Conservation (phyloP, 2,329 filamentous ascomycete species). For the Plectosphaerella sp. region DNA sequence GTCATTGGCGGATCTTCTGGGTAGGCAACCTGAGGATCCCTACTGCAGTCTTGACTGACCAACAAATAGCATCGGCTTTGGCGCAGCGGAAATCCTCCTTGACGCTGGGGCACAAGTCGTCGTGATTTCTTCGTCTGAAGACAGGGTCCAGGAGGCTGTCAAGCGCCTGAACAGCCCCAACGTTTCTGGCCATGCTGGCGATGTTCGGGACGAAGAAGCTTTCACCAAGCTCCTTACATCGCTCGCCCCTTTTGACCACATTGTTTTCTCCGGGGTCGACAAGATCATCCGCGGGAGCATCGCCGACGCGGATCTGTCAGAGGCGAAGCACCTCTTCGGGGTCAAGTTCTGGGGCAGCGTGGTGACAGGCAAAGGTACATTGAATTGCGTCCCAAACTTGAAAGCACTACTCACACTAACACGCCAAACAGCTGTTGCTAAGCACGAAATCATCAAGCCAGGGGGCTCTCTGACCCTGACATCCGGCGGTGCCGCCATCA, state of each 20-base stretch:
- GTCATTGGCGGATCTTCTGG: slow-evolving; percentile 31
- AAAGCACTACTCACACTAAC: too few relatives aligned
- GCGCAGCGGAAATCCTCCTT: slow-evolving; percentile 27
- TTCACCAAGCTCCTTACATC: slow-evolving; percentile 23
- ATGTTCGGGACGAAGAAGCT: slow-evolving; percentile 26
- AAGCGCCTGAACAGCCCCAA: slow-evolving; percentile 17
- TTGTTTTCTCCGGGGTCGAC: slow-evolving; percentile 32
- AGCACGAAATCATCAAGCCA: slow-evolving; percentile 28
- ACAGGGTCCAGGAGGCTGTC: slow-evolving; percentile 23
- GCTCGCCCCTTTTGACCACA: slow-evolving; percentile 30
- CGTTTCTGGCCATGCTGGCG: slow-evolving; percentile 22
- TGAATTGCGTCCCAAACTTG: too few relatives aligned
- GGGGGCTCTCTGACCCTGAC: slow-evolving; percentile 32
- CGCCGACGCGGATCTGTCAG: slow-evolving; percentile 24
- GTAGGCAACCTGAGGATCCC: slow-evolving; percentile 11
- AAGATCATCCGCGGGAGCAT: slow-evolving; percentile 30
- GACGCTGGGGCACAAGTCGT: slow-evolving; percentile 27
- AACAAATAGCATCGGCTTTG: slow-evolving; percentile 28
- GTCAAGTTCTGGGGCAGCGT: slow-evolving; percentile 35
- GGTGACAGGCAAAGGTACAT: slow-evolving; percentile 25
- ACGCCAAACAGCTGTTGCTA: slow-evolving; percentile 19
- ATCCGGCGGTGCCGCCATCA: slow-evolving; percentile 26
- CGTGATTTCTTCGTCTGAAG: slow-evolving; percentile 27
- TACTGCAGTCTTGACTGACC: not conserved
- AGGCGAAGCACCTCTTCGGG: slow-evolving; percentile 28